Conservation (phyloP, 1,284 basidiomycete species). For the Phlebopus sp. region DNA sequence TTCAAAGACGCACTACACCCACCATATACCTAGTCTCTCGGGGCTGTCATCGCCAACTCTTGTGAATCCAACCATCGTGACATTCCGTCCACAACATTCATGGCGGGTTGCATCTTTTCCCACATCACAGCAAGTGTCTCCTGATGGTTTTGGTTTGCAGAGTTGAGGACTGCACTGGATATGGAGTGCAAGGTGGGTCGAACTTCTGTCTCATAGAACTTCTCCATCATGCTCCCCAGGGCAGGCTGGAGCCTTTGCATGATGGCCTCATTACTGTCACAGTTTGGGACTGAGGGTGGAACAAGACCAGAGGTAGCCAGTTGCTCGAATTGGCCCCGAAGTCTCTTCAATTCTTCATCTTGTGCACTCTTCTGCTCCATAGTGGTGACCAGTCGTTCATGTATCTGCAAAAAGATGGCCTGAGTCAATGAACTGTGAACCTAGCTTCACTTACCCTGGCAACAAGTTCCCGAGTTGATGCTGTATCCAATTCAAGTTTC, state of each 20-base stretch:
- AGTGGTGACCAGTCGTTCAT: slow-evolving; percentile 16
- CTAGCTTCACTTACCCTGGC: slow-evolving; percentile 15
- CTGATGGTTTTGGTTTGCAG: slow-evolving; percentile 22
- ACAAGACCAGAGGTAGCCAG: slow-evolving; percentile 10
- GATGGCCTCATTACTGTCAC: slow-evolving; percentile 11
- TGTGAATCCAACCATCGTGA: slow-evolving; percentile 31
- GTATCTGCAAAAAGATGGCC: slow-evolving; percentile 15
- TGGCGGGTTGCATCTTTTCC: slow-evolving; percentile 29
- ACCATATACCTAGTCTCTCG: slow-evolving; percentile 10
- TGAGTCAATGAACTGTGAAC: background rate
- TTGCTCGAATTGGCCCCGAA: slow-evolving; percentile 20
- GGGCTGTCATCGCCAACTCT: slow-evolving; percentile 25
- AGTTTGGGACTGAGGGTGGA: background rate
- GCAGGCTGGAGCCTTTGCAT: slow-evolving; percentile 20
- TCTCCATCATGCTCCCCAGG: slow-evolving; percentile 18
- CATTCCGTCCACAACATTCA: slow-evolving; percentile 31
- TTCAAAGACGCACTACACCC: no score
- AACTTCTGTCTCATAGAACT: slow-evolving; percentile 24
- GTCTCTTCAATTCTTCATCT: slow-evolving; percentile 15
- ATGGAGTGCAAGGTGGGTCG: slow-evolving; percentile 17
- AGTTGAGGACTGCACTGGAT: slow-evolving; percentile 9
- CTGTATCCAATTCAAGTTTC: slow-evolving; percentile 23
- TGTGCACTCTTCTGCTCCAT: slow-evolving; percentile 11
- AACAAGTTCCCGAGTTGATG: slow-evolving; percentile 16
- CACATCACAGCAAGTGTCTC: slow-evolving; percentile 25